phyloP scores from a whole-genome alignment of 805 yeast species.

The Metschnikowia amazonensis region DNA sequence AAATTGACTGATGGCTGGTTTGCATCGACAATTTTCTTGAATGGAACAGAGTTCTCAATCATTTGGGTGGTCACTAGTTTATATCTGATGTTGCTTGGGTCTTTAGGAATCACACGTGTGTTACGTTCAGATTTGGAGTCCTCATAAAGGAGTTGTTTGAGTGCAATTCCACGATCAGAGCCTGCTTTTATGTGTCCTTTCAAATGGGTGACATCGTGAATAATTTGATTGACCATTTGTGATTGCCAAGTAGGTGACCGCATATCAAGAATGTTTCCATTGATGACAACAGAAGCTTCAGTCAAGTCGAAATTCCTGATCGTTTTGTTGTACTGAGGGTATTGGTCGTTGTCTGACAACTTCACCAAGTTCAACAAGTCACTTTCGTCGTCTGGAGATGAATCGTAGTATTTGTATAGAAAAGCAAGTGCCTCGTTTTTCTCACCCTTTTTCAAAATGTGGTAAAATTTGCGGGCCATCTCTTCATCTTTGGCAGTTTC shows the following conservation, averaged over 20 bases:
- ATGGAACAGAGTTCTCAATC: conserved; percentile 21
- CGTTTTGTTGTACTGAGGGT: conserved; percentile 20
- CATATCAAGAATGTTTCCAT: conserved; percentile 65
- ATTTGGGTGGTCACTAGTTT: conserved; percentile 28
- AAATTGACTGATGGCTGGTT: conserved; percentile 44
- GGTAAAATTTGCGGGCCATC: conserved; percentile 34
- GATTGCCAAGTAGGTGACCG: conserved; percentile 52
- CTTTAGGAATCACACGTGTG: conserved; percentile 32
- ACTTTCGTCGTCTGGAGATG: conserved; percentile 25
- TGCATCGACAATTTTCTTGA: conserved; percentile 15
- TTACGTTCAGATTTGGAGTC: conserved; percentile 46
- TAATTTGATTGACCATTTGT: conserved; percentile 48
- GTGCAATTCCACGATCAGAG: conserved; percentile 21
- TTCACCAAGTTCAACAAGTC: conserved; percentile 20
- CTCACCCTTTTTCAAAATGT: conserved; percentile 27
- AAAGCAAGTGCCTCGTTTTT: conserved; percentile 37
- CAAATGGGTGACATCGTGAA: conserved; percentile 46
- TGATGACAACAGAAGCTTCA: conserved; percentile 55
- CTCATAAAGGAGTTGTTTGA: conserved; percentile 42
- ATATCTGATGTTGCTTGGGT: conserved; percentile 30
- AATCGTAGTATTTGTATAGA: conserved; percentile 34
- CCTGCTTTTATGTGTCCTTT: conserved; percentile 25
- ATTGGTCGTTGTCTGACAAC: conserved; percentile 18
- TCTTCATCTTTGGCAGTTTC: conserved; percentile 25
- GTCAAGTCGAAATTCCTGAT: conserved; percentile 33